Conservation (phyloP, 805 yeast genomes). For the Schizosaccharomyces osmophilus region DNA sequence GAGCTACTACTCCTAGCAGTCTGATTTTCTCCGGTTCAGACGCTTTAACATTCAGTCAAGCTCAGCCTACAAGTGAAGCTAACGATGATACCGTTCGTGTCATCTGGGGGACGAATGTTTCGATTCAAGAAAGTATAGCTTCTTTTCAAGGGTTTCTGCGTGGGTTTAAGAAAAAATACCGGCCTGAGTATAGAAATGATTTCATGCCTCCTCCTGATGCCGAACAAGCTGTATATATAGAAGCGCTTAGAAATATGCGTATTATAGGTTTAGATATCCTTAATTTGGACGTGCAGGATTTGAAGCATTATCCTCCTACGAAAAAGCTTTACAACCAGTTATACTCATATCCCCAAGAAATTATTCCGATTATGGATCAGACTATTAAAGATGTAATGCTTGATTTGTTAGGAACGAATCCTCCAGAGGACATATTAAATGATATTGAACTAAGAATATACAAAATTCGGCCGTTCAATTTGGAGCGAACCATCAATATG, state of each 20-base stretch:
- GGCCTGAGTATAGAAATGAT: slow-evolving; percentile 18
- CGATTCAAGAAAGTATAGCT: slow-evolving; percentile 65
- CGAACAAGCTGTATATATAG: slow-evolving; percentile 49
- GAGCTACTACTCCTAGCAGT: not conserved
- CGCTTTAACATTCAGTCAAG: slow-evolving; percentile 4
- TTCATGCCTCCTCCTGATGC: slow-evolving; percentile 27
- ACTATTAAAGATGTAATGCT: slow-evolving; percentile 76
- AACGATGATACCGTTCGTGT: slow-evolving; percentile 18
- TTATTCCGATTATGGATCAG: slow-evolving; percentile 93
- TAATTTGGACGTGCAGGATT: slow-evolving; percentile 61
- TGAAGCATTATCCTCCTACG: slow-evolving; percentile 51
- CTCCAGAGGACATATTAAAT: slow-evolving; percentile 7
- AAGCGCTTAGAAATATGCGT: slow-evolving; percentile 48
- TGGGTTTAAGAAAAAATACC: slow-evolving; percentile 56
- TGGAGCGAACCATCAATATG: slow-evolving; percentile 46
- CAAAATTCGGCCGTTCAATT: slow-evolving; percentile 73
- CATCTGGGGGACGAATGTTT: slow-evolving; percentile 96
- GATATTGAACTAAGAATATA: slow-evolving; percentile 20
- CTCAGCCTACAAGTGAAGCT: slow-evolving; percentile 3
- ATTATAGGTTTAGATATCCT: slow-evolving; percentile 57
- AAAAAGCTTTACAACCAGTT: slow-evolving; percentile 63
- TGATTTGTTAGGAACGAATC: slow-evolving; percentile 28
- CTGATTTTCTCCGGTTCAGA: slow-evolving; percentile 3
- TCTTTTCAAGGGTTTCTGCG: slow-evolving; percentile 61
- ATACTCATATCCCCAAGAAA: slow-evolving; percentile 85